Conservation (phyloP, 768 basidiomycete species). For the Megacollybia marginata region DNA sequence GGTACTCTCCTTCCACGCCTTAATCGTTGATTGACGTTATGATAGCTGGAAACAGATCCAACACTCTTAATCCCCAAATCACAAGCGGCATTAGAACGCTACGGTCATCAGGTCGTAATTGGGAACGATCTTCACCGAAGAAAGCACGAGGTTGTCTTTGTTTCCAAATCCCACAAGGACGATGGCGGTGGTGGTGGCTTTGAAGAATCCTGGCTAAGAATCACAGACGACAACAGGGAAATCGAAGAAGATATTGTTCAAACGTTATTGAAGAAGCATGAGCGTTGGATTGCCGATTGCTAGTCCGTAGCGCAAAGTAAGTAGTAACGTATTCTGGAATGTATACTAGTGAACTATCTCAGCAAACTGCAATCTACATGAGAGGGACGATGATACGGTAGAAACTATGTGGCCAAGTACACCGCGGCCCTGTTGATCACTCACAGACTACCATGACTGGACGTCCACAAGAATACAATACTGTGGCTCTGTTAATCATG, state of each 20-base stretch:
- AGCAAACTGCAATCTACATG: no score
- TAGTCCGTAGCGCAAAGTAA: no score
- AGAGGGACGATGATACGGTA: no score
- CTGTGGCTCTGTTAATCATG: no score
- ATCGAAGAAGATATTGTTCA: constrained; percentile 89
- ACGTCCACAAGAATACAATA: no score
- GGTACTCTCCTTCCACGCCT: constrained; percentile 32
- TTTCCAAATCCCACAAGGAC: constrained; percentile 38
- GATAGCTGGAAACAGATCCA: constrained; percentile 88
- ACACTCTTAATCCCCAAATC: constrained; percentile 86
- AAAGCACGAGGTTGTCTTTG: constrained; percentile 89
- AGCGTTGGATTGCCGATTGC: constrained; percentile 47
- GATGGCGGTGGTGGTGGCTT: constrained; percentile 21
- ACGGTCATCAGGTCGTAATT: constrained; percentile 96
- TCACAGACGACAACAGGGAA: constrained; percentile 51
- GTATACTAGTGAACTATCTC: no score
- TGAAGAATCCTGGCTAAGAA: constrained; percentile 57
- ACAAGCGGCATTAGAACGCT: constrained; percentile 77
- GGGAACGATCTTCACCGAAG: constrained; percentile 91
- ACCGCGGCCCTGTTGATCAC: no score
- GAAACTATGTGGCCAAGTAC: no score
- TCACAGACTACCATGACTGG: no score
- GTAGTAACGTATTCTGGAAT: no score
- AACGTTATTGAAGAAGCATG: constrained; percentile 71
- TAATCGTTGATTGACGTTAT: not conserved